A percentile compares a stretch with the other conserved stretches of the same genome.
phyloP scores from a whole-genome alignment of 2,329 filamentous ascomycete species.

The Colletotrichum tropicale region DNA sequence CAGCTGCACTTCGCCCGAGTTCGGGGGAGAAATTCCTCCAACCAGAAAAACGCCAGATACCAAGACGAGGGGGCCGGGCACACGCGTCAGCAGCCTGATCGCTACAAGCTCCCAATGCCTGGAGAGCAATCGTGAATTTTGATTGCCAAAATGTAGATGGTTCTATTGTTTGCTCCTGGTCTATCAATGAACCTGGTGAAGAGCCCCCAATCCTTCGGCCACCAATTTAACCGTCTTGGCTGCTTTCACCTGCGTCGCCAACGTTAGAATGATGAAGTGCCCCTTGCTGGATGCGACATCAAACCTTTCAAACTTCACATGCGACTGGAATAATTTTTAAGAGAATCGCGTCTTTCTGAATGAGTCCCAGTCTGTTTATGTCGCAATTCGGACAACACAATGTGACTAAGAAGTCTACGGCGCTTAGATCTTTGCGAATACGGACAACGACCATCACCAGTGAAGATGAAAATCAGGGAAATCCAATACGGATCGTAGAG shows the following conservation, averaged over 20 bases:
- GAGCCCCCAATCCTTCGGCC: neutral
- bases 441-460: neutral
- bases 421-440: fast-evolving
- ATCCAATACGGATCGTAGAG: neutral
- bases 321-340: neutral
- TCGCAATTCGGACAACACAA: neutral
- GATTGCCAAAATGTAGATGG: neutral
- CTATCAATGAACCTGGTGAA: too few relatives aligned
- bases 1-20: neutral
- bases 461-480: neutral
- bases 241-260: neutral
- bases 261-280: neutral
- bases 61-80: neutral
- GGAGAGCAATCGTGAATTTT: neutral
- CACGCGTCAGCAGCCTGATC: neutral
- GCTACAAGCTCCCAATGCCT: neutral
- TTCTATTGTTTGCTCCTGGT: too few relatives aligned
- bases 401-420: neutral
- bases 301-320: neutral
- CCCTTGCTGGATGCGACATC: neutral
- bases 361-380: neutral
- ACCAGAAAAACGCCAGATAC: neutral
- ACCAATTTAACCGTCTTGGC: neutral
- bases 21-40: neutral
- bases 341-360: neutral